Base-by-base conservation (phyloP, 331 rosid species). In the Quercus lobata region DNA sequence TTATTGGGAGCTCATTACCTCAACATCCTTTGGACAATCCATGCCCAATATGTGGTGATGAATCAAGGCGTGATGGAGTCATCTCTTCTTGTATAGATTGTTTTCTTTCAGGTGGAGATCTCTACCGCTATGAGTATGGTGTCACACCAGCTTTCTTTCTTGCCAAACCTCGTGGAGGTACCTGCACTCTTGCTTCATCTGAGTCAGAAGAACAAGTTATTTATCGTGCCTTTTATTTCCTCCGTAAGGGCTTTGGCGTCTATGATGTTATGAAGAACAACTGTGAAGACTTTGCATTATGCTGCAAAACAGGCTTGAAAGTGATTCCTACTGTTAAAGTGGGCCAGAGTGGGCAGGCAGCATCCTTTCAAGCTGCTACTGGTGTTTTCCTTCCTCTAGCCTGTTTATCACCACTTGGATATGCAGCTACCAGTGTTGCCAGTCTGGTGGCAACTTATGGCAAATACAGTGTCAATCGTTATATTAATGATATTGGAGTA, bases 211-310 rank as follows among this genome's bases (percentile, higher is more conserved):
- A 75, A 27, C 75, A 62, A 4, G 88, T 90, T 41, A 82, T 92
- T 57, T 79, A 77, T 74, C 93, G 95, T 0, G 84, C 97, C 27
- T 60, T 46, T 29, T 91, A 74, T 78, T 97, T 94, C 72, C 91
- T 80, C 56, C 60, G 85, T 25, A 85, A 87, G 27, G 97, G 97
- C 46, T 92, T 94, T 74, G 95, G 97, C 4, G 74, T 61, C 77
- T 91, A 90, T 72, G 1, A 86, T 60, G 53, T 86, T 19, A 86
- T 87, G 84, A 87, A 81, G 80, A 92, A 91, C 76, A 94, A 94
- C 81, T 94, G 97, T 34, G 97, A 94, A 80, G 87, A 92, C 81
- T 94, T 92, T 53, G 95, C 97, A 4, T 87, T 91, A 57, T 91
- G 92, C 83, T 94, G 97, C 84, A 94, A 92, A 84, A 94, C 97